Evolutionary conservation across 164 flowering plant species (phyloP), one percentile per base, ranked within the genome.

Genomic region (Cinnamomum chago): DNA sequence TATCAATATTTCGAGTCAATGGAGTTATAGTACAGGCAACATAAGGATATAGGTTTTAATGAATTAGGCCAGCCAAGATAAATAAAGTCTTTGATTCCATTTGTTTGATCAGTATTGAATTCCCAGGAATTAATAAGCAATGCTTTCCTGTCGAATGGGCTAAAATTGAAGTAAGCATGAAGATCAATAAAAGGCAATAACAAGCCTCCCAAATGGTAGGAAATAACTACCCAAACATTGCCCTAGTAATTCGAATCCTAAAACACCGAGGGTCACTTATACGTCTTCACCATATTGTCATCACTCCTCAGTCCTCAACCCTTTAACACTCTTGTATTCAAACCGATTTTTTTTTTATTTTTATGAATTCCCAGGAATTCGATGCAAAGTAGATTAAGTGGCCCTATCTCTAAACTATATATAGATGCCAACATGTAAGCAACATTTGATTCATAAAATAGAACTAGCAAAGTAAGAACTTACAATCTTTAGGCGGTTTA

Each of bases 41-140:
- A 35, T 35, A 6, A 35, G 47, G 47, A 35, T 0, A 35, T 35
- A 35, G 47, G 3, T 35, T 35, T 35, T 35, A 35, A 5, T 35
- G 47, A 6, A 35, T 7, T 0, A 24, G 25, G 25, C 25, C 5
- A 2, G 47, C 47, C 10, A 35, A 35, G 47, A 35, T 6, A 7
- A 5, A 35, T 5, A 89, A 52, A 90, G 85, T 1, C 92, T 78
- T 58, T 85, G 86, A 11, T 86, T 81, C 69, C 28, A 33, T 35
- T 22, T 22, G 67, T n/a, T n/a, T 22, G 3, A 1, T 25, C 3
- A 23, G 9, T 14, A 24, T 22, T 10, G 17, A 6, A 6, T 22
- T 24, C 13, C 11, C 25, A 22, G 25, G 10, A 7, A 64, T n/a
- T 17, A 13, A 3, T 60, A 23, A 5, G 64, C 9, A 23, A 23